Conservation (phyloP, 2,329 filamentous ascomycete genomes). For the Fusarium musae region DNA sequence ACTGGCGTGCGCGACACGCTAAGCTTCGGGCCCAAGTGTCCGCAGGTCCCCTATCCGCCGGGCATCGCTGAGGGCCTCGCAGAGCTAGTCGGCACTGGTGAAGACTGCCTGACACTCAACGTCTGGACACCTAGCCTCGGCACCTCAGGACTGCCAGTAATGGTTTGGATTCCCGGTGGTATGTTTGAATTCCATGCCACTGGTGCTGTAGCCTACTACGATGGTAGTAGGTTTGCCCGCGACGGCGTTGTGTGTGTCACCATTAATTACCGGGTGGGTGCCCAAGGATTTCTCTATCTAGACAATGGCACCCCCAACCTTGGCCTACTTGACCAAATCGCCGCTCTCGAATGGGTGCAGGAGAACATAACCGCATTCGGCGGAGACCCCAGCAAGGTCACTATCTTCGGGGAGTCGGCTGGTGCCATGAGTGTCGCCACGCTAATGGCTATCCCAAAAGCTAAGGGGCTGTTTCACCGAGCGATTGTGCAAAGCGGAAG, state of each 20-base stretch:
- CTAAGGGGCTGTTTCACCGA: not conserved
- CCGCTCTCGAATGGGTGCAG: not conserved
- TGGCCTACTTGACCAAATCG: not conserved
- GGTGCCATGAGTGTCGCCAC: not conserved
- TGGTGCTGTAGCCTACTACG: not conserved
- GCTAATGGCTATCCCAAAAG: not conserved
- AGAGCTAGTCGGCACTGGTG: not conserved
- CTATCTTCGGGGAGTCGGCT: not conserved
- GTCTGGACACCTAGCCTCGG: not conserved
- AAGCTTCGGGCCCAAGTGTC: not conserved
- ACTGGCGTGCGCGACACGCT: rapidly evolving
- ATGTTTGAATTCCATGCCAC: not conserved
- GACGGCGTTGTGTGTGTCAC: not conserved
- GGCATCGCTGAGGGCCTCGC: not conserved
- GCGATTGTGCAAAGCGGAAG: not conserved
- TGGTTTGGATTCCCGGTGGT: not conserved
- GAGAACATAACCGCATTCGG: not conserved
- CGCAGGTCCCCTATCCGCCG: not conserved
- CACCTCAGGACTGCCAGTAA: not conserved
- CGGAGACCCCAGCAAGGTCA: not conserved
- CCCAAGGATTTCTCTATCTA: not conserved
- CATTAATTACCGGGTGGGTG: not conserved
- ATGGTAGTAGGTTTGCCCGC: not conserved
- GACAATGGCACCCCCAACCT: not conserved
- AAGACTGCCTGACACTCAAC: not conserved